Base-by-base conservation (phyloP, 1,284 basidiomycete species). In the Coriolopsis trogii region DNA sequence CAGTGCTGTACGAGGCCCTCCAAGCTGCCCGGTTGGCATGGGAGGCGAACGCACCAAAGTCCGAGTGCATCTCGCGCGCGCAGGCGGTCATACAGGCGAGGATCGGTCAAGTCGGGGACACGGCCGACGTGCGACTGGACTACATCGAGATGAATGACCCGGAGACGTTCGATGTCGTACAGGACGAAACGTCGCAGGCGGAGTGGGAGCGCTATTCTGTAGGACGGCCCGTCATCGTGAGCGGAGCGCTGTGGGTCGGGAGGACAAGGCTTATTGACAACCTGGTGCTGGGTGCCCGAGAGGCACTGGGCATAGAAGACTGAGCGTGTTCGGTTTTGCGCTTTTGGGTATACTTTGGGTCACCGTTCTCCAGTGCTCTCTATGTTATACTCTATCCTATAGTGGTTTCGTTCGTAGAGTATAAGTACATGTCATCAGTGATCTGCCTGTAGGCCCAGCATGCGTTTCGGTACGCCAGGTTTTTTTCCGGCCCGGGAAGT, bases 261-360 rank as follows among this genome's bases (percentile, higher is more conserved):
- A 81, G 79, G 65, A 98, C 95, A 52, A 78, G 96, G 59, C 68
- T 99, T 63, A 98, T 99, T 44, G 96, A 99, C 70, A 99, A 99
- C 69, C 69, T 98, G 33, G 73, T 96, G 36, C 70, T 96, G 1
- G 92, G 89, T 0, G 74, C 82, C 48, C 46, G 47, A n/a, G 46
- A 52, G 39, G 57, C 44, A 16, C 44, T 70, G 25, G 64, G 67
- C 5, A 62, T 69, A 13, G 53, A 62, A 24, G 51, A 46, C 4
- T 53, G 38, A 47, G 24, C 9, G n/a, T n/a, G n/a, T n/a, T n/a
- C n/a, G n/a, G n/a, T n/a, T n/a, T n/a, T n/a, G n/a, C n/a, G n/a
- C n/a, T n/a, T n/a, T n/a, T n/a, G n/a, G n/a, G n/a, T n/a, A n/a
- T n/a, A n/a, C n/a, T n/a, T n/a, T n/a, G n/a, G n/a, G n/a, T n/a